phyloP scores from a whole-genome alignment of 2,329 filamentous ascomycete species.

The Neopestalotiopsis clavispora region DNA sequence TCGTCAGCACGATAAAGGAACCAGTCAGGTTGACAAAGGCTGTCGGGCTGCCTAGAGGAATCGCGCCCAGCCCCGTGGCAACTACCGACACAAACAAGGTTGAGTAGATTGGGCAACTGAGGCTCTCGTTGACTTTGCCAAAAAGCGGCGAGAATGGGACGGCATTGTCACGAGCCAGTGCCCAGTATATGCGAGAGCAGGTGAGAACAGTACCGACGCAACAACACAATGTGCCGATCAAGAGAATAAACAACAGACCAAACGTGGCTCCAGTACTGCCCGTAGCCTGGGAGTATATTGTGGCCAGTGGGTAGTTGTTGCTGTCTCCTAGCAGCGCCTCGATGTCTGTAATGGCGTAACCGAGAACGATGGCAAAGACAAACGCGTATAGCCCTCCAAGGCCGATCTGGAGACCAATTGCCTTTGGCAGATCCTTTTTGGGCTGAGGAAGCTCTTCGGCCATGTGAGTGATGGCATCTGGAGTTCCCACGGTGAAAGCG shows the following conservation, averaged over 20 bases:
- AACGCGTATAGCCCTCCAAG: constrained; percentile 54
- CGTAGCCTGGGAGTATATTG: constrained; percentile 65
- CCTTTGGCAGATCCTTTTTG: constrained; percentile 53
- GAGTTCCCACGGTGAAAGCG: constrained; percentile 69
- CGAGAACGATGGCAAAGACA: constrained; percentile 52
- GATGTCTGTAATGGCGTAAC: constrained; percentile 63
- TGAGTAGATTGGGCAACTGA: constrained; percentile 64
- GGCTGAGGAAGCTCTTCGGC: constrained; percentile 62
- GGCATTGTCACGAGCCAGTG: constrained; percentile 63
- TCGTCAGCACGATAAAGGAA: constrained; percentile 62
- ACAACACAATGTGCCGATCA: constrained; percentile 55
- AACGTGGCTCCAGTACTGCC: constrained; percentile 55
- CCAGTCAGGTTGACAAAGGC: constrained; percentile 63
- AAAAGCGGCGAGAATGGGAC: constrained; percentile 61
- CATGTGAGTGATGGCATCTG: constrained; percentile 66
- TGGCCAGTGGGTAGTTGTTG: constrained; percentile 64
- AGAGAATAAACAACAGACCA: constrained; percentile 61
- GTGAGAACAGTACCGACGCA: constrained; percentile 58
- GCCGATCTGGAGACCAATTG: constrained; percentile 54
- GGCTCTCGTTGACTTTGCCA: constrained; percentile 53
- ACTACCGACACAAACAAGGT: constrained; percentile 58
- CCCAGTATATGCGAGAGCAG: constrained; percentile 51
- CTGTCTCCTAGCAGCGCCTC: constrained; percentile 53
- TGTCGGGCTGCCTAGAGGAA: constrained; percentile 58
- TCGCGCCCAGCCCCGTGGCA: constrained; percentile 58